A percentile compares a stretch with the other conserved stretches of the same genome.
These are phyloP conservation scores for Quaeritorhiza haematococci DNA, from an alignment of 371 early-diverging fungal genomes.

Conservation along the genomic window DNA sequence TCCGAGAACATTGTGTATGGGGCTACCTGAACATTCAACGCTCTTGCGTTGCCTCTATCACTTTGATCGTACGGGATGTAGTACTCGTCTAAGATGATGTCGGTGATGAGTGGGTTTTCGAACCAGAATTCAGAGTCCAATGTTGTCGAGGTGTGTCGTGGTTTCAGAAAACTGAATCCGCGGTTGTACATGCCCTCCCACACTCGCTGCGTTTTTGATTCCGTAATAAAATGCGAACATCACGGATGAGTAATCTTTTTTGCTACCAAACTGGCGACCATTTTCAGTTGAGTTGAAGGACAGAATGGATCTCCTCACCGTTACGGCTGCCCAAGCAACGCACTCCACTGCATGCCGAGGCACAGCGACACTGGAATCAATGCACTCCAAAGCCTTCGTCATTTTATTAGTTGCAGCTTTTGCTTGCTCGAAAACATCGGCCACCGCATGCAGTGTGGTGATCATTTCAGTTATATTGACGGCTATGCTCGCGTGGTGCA, in stretches of 20 bases:
- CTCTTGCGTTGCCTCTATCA: slow-evolving; percentile 18
- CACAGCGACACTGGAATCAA: not conserved
- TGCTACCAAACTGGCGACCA: slow-evolving; percentile 16
- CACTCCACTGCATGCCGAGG: slow-evolving; percentile 20
- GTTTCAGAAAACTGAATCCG: too few relatives aligned
- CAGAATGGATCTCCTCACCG: slow-evolving; percentile 10
- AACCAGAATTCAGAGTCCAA: slow-evolving; percentile 38
- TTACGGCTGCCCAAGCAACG: slow-evolving; percentile 30
- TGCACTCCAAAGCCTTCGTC: slow-evolving; percentile 4
- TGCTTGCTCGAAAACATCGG: slow-evolving; percentile 17
- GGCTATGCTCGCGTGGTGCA: slow-evolving; percentile 37
- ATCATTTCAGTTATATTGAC: slow-evolving; percentile 38
- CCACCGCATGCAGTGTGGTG: slow-evolving; percentile 22
- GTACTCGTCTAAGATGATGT: slow-evolving; percentile 27
- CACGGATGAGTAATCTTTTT: slow-evolving; percentile 24
- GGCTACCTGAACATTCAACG: slow-evolving; percentile 21
- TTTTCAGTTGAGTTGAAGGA: too few relatives aligned
- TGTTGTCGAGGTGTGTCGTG: slow-evolving; percentile 18
- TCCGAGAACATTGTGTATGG: slow-evolving; percentile 31
- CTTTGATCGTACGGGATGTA: slow-evolving; percentile 25
- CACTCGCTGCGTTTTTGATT: too few relatives aligned
- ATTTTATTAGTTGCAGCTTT: not conserved
- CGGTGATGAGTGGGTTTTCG: slow-evolving; percentile 42
- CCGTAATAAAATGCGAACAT: too few relatives aligned
- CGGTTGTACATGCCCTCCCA: too few relatives aligned